Evolutionary conservation across 139 green algal genomes (phyloP).

Genomic region (Pleodorina starrii): DNA sequence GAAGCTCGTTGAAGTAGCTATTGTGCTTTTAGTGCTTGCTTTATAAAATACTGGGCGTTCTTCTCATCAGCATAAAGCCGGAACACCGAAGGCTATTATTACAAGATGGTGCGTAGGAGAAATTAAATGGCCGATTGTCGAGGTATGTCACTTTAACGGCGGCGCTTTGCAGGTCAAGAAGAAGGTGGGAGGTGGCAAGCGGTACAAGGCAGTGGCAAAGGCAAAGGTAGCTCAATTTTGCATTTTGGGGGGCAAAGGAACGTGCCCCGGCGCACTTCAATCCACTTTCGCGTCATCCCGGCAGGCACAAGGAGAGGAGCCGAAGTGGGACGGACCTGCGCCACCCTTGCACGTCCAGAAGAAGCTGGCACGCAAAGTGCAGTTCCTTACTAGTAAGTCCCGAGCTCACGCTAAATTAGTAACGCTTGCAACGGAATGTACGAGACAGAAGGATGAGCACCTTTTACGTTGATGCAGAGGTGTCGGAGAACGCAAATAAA

Average conservation of each 20-base stretch:
- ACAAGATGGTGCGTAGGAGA: neutral
- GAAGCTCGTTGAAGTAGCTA: no score
- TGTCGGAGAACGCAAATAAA: neutral
- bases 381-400: constrained; percentile 41
- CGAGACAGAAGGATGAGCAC: neutral
- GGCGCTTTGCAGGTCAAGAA: constrained; percentile 50
- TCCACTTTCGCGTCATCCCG: no score
- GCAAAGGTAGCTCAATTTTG: constrained; percentile 2
- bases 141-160: neutral
- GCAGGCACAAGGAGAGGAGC: neutral
- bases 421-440: neutral
- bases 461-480: neutral
- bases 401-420: neutral
- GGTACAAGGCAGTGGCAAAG: constrained; percentile 27
- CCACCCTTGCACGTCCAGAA: constrained; percentile 42
- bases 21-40: no score
- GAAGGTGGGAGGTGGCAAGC: constrained; percentile 44
- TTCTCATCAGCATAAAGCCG: no score
- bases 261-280: neutral
- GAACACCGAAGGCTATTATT: neutral
- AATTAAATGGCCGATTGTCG: neutral
- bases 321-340: constrained; percentile 36
- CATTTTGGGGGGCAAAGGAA: neutral
- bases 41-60: no score
- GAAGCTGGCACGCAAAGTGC: constrained; percentile 30